These are phyloP conservation scores for Venturia oleaginea DNA, from an alignment of 2,329 filamentous ascomycete genomes.

Conservation along the genomic window DNA sequence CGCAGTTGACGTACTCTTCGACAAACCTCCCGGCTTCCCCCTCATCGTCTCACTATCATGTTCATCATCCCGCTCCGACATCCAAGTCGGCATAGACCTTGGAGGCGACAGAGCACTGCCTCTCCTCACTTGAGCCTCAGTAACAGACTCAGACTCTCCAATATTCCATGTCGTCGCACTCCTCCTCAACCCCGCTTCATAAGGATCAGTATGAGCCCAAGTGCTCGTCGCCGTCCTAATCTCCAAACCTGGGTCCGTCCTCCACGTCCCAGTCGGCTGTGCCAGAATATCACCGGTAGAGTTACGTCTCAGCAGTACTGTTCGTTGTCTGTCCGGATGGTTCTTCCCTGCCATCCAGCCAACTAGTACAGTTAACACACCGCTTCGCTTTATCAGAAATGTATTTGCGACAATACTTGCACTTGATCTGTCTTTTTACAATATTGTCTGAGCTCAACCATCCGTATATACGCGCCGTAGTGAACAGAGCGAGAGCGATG, in stretches of 20 bases:
- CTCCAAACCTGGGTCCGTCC: not conserved
- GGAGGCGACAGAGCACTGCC: not conserved
- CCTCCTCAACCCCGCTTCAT: not conserved
- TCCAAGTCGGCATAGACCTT: not conserved
- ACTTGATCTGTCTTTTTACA: constrained; percentile 61
- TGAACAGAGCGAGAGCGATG: constrained; percentile 57
- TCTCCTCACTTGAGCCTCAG: not conserved
- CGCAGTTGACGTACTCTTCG: not conserved
- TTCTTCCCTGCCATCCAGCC: constrained; percentile 48
- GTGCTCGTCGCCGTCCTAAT: not conserved
- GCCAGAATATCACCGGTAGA: not conserved
- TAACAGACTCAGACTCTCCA: not conserved
- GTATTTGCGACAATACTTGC: constrained; percentile 55
- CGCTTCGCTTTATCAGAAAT: constrained; percentile 54
- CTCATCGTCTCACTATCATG: not conserved
- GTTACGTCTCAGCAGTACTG: constrained; percentile 1
- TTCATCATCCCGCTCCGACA: not conserved
- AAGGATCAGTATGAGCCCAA: not conserved
- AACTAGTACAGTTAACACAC: constrained; percentile 49
- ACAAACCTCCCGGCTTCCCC: not conserved
- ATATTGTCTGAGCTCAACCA: constrained; percentile 54
- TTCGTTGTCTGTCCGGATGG: constrained; percentile 2
- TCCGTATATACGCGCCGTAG: constrained; percentile 54
- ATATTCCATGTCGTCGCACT: not conserved
- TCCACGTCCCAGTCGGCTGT: not conserved